Evolutionary conservation across 768 basidiomycete genomes (phyloP).

Genomic region (Zangia roseola): DNA sequence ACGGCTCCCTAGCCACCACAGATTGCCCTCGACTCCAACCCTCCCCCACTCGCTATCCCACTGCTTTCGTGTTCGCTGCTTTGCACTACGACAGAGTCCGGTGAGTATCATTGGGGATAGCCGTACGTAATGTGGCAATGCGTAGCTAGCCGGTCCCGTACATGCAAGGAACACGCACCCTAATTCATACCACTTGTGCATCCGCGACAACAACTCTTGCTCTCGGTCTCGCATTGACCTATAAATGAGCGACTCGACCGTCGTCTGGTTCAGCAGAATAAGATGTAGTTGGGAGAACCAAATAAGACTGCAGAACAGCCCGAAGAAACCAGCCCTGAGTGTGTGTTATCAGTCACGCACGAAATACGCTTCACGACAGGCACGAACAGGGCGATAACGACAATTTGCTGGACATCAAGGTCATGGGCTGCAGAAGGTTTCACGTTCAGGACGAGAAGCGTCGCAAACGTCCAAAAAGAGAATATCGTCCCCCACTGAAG

Average conservation of each 20-base stretch:
- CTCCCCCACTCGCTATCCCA: slow-evolving; percentile 87
- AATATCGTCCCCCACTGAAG: slow-evolving; percentile 59
- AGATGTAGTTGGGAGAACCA: slow-evolving; percentile 57
- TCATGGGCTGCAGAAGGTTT: slow-evolving; percentile 24
- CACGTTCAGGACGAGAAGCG: slow-evolving; percentile 55
- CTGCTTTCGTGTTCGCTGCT: slow-evolving; percentile 39
- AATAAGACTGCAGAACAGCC: slow-evolving; percentile 64
- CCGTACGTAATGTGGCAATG: neutral
- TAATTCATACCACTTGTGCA: slow-evolving; percentile 54
- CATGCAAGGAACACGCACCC: slow-evolving; percentile 39
- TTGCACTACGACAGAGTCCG: slow-evolving; percentile 41
- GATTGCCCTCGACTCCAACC: slow-evolving; percentile 70
- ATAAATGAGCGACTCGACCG: slow-evolving; percentile 71
- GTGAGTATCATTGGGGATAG: neutral
- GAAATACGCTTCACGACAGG: neutral
- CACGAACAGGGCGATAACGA: slow-evolving; percentile 71
- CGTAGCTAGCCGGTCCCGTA: neutral
- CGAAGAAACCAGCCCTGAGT: slow-evolving; percentile 65
- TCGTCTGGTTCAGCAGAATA: slow-evolving; percentile 65
- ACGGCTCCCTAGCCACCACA: slow-evolving; percentile 79
- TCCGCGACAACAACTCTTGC: slow-evolving; percentile 43
- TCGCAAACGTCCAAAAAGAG: slow-evolving; percentile 60
- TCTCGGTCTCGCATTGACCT: slow-evolving; percentile 68
- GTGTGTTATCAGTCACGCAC: slow-evolving; percentile 5
- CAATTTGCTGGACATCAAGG: slow-evolving; percentile 68